Conservation (phyloP, 345 rosid species). For the Gossypium arboreum region DNA sequence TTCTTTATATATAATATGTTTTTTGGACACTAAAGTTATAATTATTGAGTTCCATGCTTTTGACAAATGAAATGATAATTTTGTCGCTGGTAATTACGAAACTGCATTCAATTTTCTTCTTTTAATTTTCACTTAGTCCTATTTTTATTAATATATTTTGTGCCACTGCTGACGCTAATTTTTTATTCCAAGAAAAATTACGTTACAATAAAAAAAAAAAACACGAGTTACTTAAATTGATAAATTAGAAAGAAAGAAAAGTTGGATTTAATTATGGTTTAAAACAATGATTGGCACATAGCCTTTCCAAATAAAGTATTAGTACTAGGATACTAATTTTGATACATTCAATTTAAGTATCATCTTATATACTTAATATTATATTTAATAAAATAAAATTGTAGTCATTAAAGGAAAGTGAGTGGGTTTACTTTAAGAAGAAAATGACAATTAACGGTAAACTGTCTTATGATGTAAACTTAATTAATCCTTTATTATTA, state of each 20-base stretch:
- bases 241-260: background rate
- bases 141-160: no score
- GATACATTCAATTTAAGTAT: no score
- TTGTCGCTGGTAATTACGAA: background rate
- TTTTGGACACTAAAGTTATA: background rate
- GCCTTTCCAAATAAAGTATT: background rate
- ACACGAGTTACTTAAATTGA: no score
- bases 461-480: conserved; percentile 23
- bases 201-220: no score
- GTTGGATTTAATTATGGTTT: background rate
- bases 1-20: background rate
- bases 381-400: no score
- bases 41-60: conserved; percentile 1
- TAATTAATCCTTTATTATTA: background rate
- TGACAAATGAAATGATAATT: background rate
- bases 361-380: no score
- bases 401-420: background rate
- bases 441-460: conserved; percentile 50
- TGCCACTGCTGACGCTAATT: no score
- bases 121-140: background rate
- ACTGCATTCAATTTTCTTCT: background rate
- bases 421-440: conserved; percentile 11
- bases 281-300: conserved; percentile 20
- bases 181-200: no score
- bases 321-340: background rate